These are phyloP conservation scores for Talaromyces sp. DNA, from an alignment of 2,329 filamentous ascomycete species.

Conservation along the genomic window DNA sequence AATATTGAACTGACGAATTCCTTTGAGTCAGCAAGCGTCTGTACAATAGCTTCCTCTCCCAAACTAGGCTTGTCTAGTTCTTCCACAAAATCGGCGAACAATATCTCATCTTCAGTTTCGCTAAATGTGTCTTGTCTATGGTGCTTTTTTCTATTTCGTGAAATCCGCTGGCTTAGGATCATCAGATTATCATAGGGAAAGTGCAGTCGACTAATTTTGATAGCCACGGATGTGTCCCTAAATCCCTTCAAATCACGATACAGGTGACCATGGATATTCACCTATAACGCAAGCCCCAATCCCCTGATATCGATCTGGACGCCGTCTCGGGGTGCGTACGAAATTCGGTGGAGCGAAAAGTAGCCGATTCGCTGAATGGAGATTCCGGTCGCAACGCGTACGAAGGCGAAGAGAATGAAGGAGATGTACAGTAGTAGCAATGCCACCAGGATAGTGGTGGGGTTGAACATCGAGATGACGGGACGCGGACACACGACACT, in stretches of 20 bases:
- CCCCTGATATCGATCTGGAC: slow-evolving; percentile 86
- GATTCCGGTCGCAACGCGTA: slow-evolving; percentile 88
- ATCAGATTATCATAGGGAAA: slow-evolving; percentile 85
- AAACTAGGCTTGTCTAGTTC: slow-evolving; percentile 70
- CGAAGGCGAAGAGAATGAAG: slow-evolving; percentile 88
- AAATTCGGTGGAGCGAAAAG: slow-evolving; percentile 83
- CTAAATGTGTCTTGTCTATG: slow-evolving; percentile 37
- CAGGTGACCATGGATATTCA: slow-evolving; percentile 89
- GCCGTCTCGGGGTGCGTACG: slow-evolving; percentile 86
- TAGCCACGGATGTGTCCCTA: slow-evolving; percentile 80
- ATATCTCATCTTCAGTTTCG: slow-evolving; percentile 58
- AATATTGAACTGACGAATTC: slow-evolving; percentile 89
- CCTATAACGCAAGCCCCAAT: slow-evolving; percentile 77
- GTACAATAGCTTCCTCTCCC: slow-evolving; percentile 67
- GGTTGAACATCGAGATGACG: slow-evolving; percentile 52
- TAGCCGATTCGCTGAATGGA: slow-evolving; percentile 96
- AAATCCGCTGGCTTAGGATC: slow-evolving; percentile 39
- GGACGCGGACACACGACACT: slow-evolving; percentile 2
- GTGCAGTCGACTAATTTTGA: slow-evolving; percentile 88
- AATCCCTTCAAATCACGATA: slow-evolving; percentile 83
- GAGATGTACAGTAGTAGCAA: slow-evolving; percentile 82
- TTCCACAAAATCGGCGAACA: slow-evolving; percentile 70
- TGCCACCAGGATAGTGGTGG: slow-evolving; percentile 83
- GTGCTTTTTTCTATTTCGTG: slow-evolving; percentile 35
- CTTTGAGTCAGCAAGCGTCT: slow-evolving; percentile 85